Conservation (phyloP, 2,329 filamentous ascomycete genomes). For the Talaromyces funiculosus region DNA sequence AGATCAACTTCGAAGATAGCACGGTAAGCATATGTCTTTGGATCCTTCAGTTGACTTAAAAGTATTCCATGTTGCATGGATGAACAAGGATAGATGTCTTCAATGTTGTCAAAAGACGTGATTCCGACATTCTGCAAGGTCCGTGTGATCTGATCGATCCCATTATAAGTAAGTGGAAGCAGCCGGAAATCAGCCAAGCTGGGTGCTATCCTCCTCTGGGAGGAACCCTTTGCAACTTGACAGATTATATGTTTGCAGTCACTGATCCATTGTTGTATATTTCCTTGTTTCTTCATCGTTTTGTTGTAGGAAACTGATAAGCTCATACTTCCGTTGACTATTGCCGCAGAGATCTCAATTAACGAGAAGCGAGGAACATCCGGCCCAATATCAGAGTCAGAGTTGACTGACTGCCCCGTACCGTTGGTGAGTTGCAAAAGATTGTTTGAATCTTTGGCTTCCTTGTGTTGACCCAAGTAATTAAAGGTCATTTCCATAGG, state of each 20-base stretch:
- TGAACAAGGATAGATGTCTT: slow-evolving; percentile 21
- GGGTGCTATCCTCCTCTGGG: background rate
- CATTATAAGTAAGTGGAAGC: slow-evolving; percentile 17
- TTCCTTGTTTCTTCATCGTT: slow-evolving; percentile 9
- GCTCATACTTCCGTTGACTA: slow-evolving; percentile 13
- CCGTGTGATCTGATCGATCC: slow-evolving; percentile 6
- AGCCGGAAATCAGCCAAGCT: slow-evolving; percentile 19
- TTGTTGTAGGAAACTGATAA: slow-evolving; percentile 16
- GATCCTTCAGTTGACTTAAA: slow-evolving; percentile 19
- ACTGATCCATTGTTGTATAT: slow-evolving; percentile 13
- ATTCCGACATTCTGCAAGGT: slow-evolving; percentile 9
- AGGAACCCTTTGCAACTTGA: background rate
- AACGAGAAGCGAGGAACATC: slow-evolving; percentile 16
- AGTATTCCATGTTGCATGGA: slow-evolving; percentile 24
- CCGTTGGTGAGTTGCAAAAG: slow-evolving; percentile 15
- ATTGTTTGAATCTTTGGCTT: slow-evolving; percentile 14
- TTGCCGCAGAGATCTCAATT: slow-evolving; percentile 15
- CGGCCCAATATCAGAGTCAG: slow-evolving; percentile 7
- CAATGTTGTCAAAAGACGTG: slow-evolving; percentile 17
- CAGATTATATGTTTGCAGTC: slow-evolving; percentile 10
- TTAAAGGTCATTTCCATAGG: slow-evolving; percentile 23
- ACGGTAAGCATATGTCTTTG: slow-evolving; percentile 17
- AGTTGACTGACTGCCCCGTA: slow-evolving; percentile 12
- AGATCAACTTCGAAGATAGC: slow-evolving; percentile 16
- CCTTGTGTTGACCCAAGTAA: slow-evolving; percentile 20